These are phyloP conservation scores for Monilinia fructicola DNA, from an alignment of 2,329 filamentous ascomycete species.

Conservation along the genomic window DNA sequence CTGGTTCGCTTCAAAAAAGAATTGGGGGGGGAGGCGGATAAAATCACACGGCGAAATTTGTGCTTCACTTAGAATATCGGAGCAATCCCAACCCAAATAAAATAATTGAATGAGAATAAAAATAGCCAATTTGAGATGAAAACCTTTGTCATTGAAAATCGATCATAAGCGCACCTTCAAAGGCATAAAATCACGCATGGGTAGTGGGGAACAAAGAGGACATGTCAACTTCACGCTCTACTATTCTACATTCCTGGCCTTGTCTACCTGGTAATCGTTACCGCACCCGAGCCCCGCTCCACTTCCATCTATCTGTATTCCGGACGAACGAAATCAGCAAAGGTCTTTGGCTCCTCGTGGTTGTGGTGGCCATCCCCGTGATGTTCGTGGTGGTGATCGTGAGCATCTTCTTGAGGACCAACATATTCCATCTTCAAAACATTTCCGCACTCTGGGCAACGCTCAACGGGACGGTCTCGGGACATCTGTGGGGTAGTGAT, in stretches of 20 bases:
- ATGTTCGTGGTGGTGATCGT: slow-evolving; percentile 54
- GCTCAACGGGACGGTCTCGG: slow-evolving; percentile 86
- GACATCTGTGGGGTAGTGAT: slow-evolving; percentile 58
- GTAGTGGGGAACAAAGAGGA: slow-evolving; percentile 8
- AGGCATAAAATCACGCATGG: slow-evolving; percentile 11
- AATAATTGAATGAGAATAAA: slow-evolving; percentile 13
- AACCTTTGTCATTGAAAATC: slow-evolving; percentile 2
- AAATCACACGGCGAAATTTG: slow-evolving; percentile 13
- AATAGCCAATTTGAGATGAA: slow-evolving; percentile 1
- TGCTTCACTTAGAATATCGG: slow-evolving; percentile 16
- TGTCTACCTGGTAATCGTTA: neutral
- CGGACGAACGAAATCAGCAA: slow-evolving; percentile 93
- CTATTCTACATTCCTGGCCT: slow-evolving; percentile 15
- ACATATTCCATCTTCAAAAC: slow-evolving; percentile 98
- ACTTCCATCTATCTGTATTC: slow-evolving; percentile 72
- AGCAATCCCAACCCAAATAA: slow-evolving; percentile 15
- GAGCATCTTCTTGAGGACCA: slow-evolving; percentile 68
- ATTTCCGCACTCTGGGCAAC: slow-evolving; percentile 94
- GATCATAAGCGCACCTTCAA: slow-evolving; percentile 8
- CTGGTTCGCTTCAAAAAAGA: slow-evolving; percentile 18
- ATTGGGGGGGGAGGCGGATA: slow-evolving; percentile 8
- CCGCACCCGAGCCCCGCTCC: neutral
- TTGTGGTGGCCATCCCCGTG: slow-evolving; percentile 52
- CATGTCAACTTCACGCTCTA: slow-evolving; percentile 19
- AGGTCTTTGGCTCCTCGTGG: slow-evolving; percentile 88